Percentiles rank a stretch among this genome's conserved stretches.
These are phyloP conservation scores for Pelargonium nanum DNA, from an alignment of 345 rosid species.

Conservation along the genomic window DNA sequence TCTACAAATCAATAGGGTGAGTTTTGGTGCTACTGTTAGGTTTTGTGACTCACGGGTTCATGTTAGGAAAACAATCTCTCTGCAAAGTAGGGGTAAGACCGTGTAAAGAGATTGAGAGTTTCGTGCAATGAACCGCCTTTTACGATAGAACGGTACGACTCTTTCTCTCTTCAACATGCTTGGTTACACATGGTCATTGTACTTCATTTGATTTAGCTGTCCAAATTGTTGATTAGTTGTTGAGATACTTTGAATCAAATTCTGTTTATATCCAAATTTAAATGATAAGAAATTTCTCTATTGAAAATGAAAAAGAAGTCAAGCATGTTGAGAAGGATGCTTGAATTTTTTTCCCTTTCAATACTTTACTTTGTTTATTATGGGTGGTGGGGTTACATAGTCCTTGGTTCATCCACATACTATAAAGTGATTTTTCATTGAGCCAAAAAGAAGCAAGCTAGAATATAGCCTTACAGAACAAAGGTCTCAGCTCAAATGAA, in stretches of 20 bases:
- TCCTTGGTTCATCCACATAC: background rate
- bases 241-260: background rate
- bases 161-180: background rate
- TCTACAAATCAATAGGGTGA: slow-evolving; percentile 1
- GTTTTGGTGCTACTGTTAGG: too few species aligned
- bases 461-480: background rate
- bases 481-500: slow-evolving; percentile 1
- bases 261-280: too few species aligned
- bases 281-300: too few species aligned
- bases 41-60: too few species aligned
- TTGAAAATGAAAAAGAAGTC: background rate
- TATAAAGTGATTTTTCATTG: background rate
- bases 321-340: background rate
- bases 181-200: background rate
- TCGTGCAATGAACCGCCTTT: too few species aligned
- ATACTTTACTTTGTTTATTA: background rate
- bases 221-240: too few species aligned
- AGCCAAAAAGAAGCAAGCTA: background rate
- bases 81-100: too few species aligned
- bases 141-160: too few species aligned
- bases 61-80: too few species aligned
- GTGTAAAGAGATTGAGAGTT: too few species aligned
- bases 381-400: background rate
- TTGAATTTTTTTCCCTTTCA: background rate
- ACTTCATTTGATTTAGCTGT: background rate